Base-by-base conservation (phyloP, 208 protist genomes). In the Acanthamoeba castellanii region DNA sequence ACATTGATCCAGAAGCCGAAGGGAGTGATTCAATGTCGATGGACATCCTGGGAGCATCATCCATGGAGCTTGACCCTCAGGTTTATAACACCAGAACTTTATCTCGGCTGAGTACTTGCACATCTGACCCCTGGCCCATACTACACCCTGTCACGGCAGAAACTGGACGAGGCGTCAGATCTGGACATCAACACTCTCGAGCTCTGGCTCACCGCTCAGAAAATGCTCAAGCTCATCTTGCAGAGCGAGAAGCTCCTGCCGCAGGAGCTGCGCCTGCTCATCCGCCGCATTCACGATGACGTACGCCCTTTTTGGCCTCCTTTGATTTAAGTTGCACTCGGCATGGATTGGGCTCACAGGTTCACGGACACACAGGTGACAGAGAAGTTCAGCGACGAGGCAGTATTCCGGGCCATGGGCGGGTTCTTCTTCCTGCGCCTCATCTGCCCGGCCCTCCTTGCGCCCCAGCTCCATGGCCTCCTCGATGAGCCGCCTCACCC, bases 351-450 rank as follows among this genome's bases (percentile, higher is more conserved):
- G 37, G 37, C 37, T 57, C 52, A 57, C 11, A 1, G 16, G 52
- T 55, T 42, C 37, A 42, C 37, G 37, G 18, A 27, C 20, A 64
- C 22, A 27, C 37, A 84, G 47, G 47, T 74, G 52, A 7, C 16
- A 59, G 61, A 20, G n/a, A 74, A 92, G 85, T 76, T 92, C 59
- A 68, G 64, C 25, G 64, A 92, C 4, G 85, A 76, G 59, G 78
- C 78, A 0, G 85, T 74, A 59, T 92, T 55, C 42, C 55, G 85
- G 14, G 64, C 85, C 59, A 92, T 92, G 85, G 85, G 85, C 55
- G 85, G 85, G 14, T 92, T 92, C 85, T 74, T 92, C 59, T 92
- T 92, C 85, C 85, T 92, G 14, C 85, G 85, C 32, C 64, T 92
- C 59, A 76, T 92, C 85, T 92, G 85, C 27, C 85, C 85, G 25